phyloP scores from a whole-genome alignment of 345 rosid species.

The Conringia planisiliqua region DNA sequence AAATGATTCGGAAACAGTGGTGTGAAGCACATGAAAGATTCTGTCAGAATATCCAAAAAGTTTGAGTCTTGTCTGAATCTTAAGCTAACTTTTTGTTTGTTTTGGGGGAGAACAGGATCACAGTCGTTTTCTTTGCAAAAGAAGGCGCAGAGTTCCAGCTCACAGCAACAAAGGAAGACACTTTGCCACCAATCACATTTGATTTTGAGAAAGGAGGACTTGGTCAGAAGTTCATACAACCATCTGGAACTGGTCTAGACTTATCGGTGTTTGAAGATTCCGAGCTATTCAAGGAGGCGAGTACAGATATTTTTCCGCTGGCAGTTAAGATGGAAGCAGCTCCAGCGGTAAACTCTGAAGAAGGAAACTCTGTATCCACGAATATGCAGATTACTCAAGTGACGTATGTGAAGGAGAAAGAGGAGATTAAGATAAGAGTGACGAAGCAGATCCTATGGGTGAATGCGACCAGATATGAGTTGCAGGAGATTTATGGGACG shows the following conservation, averaged over 20 bases:
- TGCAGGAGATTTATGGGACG: conserved; percentile 79
- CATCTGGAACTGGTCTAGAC: conserved; percentile 70
- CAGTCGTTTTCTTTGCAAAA: conserved; percentile 64
- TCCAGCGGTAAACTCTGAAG: conserved; percentile 32
- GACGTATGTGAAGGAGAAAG: conserved; percentile 48
- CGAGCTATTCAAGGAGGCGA: conserved; percentile 39
- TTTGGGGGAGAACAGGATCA: conserved; percentile 47
- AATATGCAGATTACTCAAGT: conserved; percentile 65
- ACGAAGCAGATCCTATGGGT: conserved; percentile 69
- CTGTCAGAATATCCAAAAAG: not conserved
- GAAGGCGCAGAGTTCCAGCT: conserved; percentile 51
- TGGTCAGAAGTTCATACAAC: conserved; percentile 72
- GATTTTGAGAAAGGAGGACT: conserved; percentile 60
- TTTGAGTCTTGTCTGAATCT: not conserved
- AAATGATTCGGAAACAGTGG: not conserved
- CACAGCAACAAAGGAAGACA: conserved; percentile 47
- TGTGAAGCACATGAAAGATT: too few relatives aligned
- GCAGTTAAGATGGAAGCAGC: conserved; percentile 62
- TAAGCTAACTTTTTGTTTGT: not conserved
- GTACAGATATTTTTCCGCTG: conserved; percentile 50
- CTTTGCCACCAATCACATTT: conserved; percentile 48
- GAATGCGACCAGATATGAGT: conserved; percentile 59
- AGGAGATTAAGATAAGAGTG: conserved; percentile 46
- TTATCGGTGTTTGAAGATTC: conserved; percentile 54
- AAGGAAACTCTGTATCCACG: conserved; percentile 25